Conservation (phyloP, 2,329 filamentous ascomycete genomes). For the Botrytis fabae region DNA sequence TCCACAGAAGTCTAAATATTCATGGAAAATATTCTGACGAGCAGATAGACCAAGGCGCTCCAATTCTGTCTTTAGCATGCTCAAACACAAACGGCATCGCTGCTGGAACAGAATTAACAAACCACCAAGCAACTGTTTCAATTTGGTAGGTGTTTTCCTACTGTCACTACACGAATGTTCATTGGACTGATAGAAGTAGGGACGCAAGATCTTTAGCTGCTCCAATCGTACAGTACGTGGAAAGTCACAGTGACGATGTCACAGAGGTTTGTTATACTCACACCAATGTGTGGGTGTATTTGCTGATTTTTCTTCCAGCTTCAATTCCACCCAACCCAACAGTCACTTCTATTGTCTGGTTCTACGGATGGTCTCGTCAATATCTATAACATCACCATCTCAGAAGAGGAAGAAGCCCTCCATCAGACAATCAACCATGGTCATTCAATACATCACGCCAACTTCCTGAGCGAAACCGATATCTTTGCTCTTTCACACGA, state of each 20-base stretch:
- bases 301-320: conserved; percentile 46
- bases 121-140: conserved; percentile 60
- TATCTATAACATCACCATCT: conserved; percentile 68
- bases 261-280: conserved; percentile 50
- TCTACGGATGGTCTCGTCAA: conserved; percentile 80
- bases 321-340: conserved; percentile 60
- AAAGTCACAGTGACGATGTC: conserved; percentile 68
- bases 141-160: conserved; percentile 52
- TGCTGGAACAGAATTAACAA: conserved; percentile 70
- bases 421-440: conserved; percentile 77
- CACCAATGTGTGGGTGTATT: conserved; percentile 29
- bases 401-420: conserved; percentile 75
- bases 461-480: conserved; percentile 64
- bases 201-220: conserved; percentile 54
- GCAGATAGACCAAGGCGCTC: conserved; percentile 45
- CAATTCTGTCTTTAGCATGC: conserved; percentile 66
- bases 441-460: conserved; percentile 72
- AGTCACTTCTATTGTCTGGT: conserved; percentile 67
- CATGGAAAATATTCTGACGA: conserved; percentile 6
- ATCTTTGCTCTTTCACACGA: conserved; percentile 76
- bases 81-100: conserved; percentile 61
- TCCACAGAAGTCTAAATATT: not conserved
- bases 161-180: not conserved
- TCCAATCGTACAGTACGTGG: conserved; percentile 57
- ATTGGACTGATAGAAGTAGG: conserved; percentile 44